Percentiles rank a stretch among this genome's conserved stretches.
phyloP scores from a whole-genome alignment of 305 asterid species.

The Fraxinus latifolia region DNA sequence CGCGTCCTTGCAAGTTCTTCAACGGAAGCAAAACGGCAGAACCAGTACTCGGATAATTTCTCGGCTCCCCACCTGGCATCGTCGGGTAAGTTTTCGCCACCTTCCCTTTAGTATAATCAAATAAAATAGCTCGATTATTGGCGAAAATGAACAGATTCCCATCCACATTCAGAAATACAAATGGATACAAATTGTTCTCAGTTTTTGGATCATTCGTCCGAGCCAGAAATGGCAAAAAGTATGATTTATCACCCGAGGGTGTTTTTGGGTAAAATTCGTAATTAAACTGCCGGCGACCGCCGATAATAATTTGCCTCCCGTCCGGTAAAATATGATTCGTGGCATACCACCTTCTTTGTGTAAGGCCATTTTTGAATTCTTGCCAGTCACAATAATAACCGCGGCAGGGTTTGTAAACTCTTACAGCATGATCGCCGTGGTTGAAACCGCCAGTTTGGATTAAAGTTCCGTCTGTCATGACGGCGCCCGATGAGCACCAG shows the following conservation, averaged over 20 bases:
- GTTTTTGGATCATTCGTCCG: constrained; percentile 33
- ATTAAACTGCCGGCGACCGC: constrained; percentile 7
- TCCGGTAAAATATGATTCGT: constrained; percentile 17
- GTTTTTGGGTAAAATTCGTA: constrained; percentile 37
- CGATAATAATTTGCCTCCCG: constrained; percentile 13
- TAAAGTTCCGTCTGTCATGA: constrained; percentile 21
- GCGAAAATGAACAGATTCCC: constrained; percentile 57
- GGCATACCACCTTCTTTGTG: constrained; percentile 18
- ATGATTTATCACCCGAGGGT: constrained; percentile 9
- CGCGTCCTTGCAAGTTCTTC: constrained; percentile 11
- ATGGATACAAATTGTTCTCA: constrained; percentile 54
- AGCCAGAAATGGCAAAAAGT: constrained; percentile 32
- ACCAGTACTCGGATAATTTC: constrained; percentile 56
- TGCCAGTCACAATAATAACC: constrained; percentile 23
- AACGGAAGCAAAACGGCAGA: constrained; percentile 54
- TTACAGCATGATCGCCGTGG: constrained; percentile 11
- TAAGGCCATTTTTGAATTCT: background rate
- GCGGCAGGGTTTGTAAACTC: constrained; percentile 21
- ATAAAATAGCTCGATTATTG: constrained; percentile 50
- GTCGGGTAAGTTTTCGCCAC: constrained; percentile 44
- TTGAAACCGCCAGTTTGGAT: constrained; percentile 31
- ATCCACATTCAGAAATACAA: constrained; percentile 46
- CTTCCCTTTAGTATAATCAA: constrained; percentile 29
- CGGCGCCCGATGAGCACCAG: constrained; percentile 36
- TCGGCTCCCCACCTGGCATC: constrained; percentile 58